These are phyloP conservation scores for Phylloporus sp. DNA, from an alignment of 768 basidiomycete species.

Conservation along the genomic window DNA sequence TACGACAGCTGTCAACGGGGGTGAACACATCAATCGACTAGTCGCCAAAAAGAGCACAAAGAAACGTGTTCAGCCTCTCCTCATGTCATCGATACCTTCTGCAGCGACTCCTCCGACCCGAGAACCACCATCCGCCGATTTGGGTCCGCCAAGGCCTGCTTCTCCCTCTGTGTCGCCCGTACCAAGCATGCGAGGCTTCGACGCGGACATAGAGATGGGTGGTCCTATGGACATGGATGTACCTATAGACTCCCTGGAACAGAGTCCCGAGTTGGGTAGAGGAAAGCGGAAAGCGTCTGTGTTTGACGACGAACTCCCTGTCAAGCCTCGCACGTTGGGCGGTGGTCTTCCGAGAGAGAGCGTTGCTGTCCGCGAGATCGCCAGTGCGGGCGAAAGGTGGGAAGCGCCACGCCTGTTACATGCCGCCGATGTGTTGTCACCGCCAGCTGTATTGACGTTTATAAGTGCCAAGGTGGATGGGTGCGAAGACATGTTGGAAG, in stretches of 20 bases:
- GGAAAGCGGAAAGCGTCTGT: constrained; percentile 50
- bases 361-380: constrained; percentile 53
- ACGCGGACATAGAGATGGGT: constrained; percentile 38
- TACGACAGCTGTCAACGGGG: constrained; percentile 34
- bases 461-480: constrained; percentile 59
- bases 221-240: constrained; percentile 49
- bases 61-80: constrained; percentile 55
- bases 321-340: constrained; percentile 56
- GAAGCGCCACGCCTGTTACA: constrained; percentile 20
- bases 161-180: constrained; percentile 40
- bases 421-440: constrained; percentile 28
- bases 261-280: constrained; percentile 36
- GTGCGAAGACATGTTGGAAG: constrained; percentile 68
- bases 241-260: constrained; percentile 50
- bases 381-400: constrained; percentile 12
- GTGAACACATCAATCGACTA: constrained; percentile 65
- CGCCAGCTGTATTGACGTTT: constrained; percentile 58
- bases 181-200: constrained; percentile 48
- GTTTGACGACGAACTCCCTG: constrained; percentile 36
- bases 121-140: constrained; percentile 9
- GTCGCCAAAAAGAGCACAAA: constrained; percentile 71
- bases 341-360: constrained; percentile 55
- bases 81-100: constrained; percentile 37
- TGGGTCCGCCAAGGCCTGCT: constrained; percentile 20
- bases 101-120: constrained; percentile 22